A percentile compares a stretch with the other conserved stretches of the same genome.
phyloP scores from a whole-genome alignment of 108 stramenopile species.

The Parmales sp. region DNA sequence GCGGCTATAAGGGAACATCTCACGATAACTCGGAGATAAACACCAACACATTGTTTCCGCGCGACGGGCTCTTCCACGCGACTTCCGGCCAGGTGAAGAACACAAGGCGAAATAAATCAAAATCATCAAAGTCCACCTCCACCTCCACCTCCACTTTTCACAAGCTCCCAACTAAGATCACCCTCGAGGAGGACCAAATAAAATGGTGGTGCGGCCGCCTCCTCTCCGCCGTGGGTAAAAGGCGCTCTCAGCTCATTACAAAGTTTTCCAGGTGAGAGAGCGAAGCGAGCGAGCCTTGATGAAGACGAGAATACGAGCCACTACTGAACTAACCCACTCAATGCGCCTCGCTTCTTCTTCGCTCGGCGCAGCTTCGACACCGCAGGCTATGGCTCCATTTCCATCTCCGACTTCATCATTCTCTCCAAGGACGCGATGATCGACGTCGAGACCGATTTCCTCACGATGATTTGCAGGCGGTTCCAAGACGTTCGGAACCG shows the following conservation, averaged over 20 bases:
- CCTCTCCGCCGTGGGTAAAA: no score
- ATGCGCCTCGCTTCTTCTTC: no score
- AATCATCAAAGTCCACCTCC: no score
- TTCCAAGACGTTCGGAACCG: constrained; percentile 1
- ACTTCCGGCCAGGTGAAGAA: neutral
- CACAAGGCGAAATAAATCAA: neutral
- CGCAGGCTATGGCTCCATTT: neutral
- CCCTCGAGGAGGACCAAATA: neutral
- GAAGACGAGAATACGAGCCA: no score
- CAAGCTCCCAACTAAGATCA: neutral
- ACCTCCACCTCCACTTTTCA: no score
- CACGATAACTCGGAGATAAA: neutral
- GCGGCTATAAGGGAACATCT: neutral
- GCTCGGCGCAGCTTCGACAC: no score
- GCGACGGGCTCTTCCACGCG: neutral
- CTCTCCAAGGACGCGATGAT: neutral
- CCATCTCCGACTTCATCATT: neutral
- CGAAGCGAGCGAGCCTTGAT: no score
- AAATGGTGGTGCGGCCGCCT: neutral
- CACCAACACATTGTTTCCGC: neutral
- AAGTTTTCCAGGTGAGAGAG: neutral
- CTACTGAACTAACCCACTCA: no score
- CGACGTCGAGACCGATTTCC: neutral
- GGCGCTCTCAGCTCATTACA: neutral
- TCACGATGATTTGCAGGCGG: neutral